Base-by-base conservation (phyloP, 2,329 filamentous ascomycete genomes). In the Paecilomyces sp. region DNA sequence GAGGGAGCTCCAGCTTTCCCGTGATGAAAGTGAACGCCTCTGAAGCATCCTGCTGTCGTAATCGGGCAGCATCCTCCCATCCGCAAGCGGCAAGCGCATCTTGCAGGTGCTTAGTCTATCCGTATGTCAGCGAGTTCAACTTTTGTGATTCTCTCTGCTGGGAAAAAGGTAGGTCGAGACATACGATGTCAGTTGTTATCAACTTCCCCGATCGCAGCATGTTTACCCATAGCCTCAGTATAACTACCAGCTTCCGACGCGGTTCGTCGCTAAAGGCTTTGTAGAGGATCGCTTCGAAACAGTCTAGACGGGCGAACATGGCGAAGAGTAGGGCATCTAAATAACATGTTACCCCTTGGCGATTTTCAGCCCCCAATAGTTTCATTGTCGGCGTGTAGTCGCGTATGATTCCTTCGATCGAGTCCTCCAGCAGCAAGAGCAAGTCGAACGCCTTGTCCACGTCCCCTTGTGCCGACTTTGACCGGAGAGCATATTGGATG, bases 11-110 rank as follows among this genome's bases (percentile, higher is more conserved):
- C 22, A 99, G 82, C 24, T 88, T 91, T 65, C 92, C 92, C 0
- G 93, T 96, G 64, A 99, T 92, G 72, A 97, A 97, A 0, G 88
- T 90, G 71, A 97, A 97, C 0, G 92, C 92, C 75, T 99, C 94
- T 0, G 94, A 97, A 0, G 91, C 91, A 74, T 99, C 94, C 75
- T 99, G 94, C 70, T 97, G 94, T 66, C 87, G 84, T n/a, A 90
- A 71, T 60, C 84, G 76, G 24, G 84, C 83, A 54, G 92, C 92
- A 60, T 95, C 92, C 65, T 83, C 78, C 94, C 94, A 97, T 3
- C 93, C 94, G 71, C 92, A 97, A 57, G 88, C 88, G 18, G 88
- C 88, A 47, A 97, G 75, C 9, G 91, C 82, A 50, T 93, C 85
- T 74, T 97, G 92, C 13, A 99, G 82, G 64, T 91, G 81, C 73